Base-by-base conservation (phyloP, 2,329 filamentous ascomycete species). In the Podosphaera xanthii region DNA sequence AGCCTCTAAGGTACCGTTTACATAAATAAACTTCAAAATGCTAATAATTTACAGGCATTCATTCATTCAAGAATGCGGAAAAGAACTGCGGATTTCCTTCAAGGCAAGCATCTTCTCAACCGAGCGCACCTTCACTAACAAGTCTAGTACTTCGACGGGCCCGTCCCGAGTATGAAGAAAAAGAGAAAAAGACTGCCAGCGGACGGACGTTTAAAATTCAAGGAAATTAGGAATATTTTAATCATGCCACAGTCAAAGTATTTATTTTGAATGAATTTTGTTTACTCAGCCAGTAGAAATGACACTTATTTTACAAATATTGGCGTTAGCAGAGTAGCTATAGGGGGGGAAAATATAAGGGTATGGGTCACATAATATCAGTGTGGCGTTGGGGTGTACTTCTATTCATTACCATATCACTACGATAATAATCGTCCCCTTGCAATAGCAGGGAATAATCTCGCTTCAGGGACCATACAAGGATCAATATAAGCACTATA, bases 61-160 rank as follows among this genome's bases (percentile, higher is more conserved):
- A 98, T 98, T 64, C 92, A 98, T 77, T 94, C 90, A 40, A 82
- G 94, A 68, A 98, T 98, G 92, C 84, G 92, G 70, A 87, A 91
- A 76, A 82, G 92, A 71, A 98, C 94, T 8, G 92, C 92, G 57
- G 94, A 98, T 72, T 98, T 98, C 76, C 81, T 98, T 60, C 94
- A 98, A 80, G 87, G 88, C 91, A 76, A 70, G 77, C 66, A 22
- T n/a, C 22, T 59, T 7, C 22, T 1, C 33, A 31, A 40, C 22
- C 4, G 4, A 9, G 9, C n/a, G 31, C 36, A 14, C 2, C 9
- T 53, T 46, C 33, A 7, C 2, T 54, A 61, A 72, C 77, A 65
- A 77, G 65, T 57, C 38, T 67, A 94, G 91, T 98, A n/a, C 79
- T 98, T 64, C 91, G 94, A 70, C 82, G 94, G 74, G 92, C 92